These are phyloP conservation scores for Taphrina populina DNA, from an alignment of 1,139 yeast species.

Conservation along the genomic window DNA sequence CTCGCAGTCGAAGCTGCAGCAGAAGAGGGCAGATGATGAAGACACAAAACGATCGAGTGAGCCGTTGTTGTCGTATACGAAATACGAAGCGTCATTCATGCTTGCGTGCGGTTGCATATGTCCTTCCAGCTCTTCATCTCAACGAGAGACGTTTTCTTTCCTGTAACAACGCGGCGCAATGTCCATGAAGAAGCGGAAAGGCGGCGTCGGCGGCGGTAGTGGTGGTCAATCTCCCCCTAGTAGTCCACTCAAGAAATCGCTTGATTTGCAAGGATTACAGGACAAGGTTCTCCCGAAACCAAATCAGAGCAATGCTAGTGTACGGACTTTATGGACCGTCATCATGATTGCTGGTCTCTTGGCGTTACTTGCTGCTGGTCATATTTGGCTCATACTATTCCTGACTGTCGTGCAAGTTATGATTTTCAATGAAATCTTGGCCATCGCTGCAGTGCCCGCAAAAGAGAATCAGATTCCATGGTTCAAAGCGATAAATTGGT, in stretches of 20 bases:
- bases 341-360: slow-evolving; percentile 83
- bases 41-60: no score
- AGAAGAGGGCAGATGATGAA: no score
- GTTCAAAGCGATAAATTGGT: slow-evolving; percentile 88
- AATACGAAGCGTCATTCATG: no score
- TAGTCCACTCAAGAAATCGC: background rate
- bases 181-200: slow-evolving; percentile 17
- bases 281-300: slow-evolving; percentile 5
- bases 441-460: slow-evolving; percentile 77
- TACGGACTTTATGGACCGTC: slow-evolving; percentile 88
- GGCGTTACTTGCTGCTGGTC: slow-evolving; percentile 77
- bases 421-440: slow-evolving; percentile 87
- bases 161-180: no score
- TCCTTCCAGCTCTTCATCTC: no score
- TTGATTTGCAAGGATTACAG: background rate
- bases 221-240: slow-evolving; percentile 14
- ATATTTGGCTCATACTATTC: slow-evolving; percentile 69
- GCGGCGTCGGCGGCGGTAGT: no score
- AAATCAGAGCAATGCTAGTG: slow-evolving; percentile 18
- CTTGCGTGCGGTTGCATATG: no score
- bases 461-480: slow-evolving; percentile 78
- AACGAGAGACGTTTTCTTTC: no score
- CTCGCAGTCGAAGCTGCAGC: no score
- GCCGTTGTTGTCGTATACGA: no score
- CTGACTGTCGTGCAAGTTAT: slow-evolving; percentile 74